Evolutionary conservation across 345 rosid genomes (phyloP), one percentile per base, ranked within the genome.

Genomic region (Microcos paniculata): DNA sequence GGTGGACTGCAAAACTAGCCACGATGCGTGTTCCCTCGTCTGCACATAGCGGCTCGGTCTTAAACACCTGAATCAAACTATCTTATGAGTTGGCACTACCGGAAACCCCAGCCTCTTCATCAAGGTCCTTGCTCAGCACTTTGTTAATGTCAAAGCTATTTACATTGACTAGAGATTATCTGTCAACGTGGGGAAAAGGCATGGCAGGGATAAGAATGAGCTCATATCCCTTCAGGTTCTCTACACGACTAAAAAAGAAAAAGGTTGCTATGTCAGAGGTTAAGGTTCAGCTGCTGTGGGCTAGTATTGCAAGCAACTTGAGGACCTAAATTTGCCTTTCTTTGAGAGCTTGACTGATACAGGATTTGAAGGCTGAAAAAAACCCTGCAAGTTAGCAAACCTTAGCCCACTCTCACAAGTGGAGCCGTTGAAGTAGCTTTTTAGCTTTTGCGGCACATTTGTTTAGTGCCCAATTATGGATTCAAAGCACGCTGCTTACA

Each of bases 231-330:
- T n/a, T n/a, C n/a, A n/a, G n/a, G n/a, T n/a, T n/a, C n/a, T n/a
- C n/a, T n/a, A n/a, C n/a, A n/a, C n/a, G n/a, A n/a, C n/a, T n/a
- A n/a, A n/a, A n/a, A n/a, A n/a, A n/a, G n/a, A n/a, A n/a, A n/a
- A n/a, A n/a, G 99, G 98, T 85, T 95, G 96, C 84, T 93, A 85
- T 84, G 82, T 89, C 80, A 97, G 98, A 73, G 93, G 93, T 88
- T 80, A 77, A 83, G 99, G 97, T 76, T 84, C 90, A 74, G 84
- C 85, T 76, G 89, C 90, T 57, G 88, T 91, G 71, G 97, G 99
- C 42, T 83, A 85, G 73, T 82, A 80, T 71, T 91, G 97, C 80
- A 86, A 87, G 82, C 87, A 85, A 35, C 94, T 94, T 26, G 91
- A 88, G 82, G 90, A 88, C 57, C 74, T 95, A 76, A 93, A 90